phyloP scores from a whole-genome alignment of 148 eudicot species.

The Rhododendron henanense region DNA sequence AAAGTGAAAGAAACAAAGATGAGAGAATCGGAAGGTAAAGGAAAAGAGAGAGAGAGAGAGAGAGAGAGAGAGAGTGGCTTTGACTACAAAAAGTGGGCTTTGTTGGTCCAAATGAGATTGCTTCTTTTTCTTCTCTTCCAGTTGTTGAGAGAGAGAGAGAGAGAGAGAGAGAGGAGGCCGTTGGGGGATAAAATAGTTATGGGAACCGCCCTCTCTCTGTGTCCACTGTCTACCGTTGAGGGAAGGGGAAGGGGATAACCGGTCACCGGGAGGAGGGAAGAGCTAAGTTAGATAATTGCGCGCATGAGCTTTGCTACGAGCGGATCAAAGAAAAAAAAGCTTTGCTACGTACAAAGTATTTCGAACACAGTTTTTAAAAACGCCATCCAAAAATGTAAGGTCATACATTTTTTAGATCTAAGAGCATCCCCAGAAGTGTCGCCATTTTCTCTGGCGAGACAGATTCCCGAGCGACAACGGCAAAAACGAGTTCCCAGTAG shows the following conservation, averaged over 20 bases:
- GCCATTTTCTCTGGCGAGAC: too few relatives aligned
- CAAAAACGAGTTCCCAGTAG: too few relatives aligned
- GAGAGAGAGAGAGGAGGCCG: neutral
- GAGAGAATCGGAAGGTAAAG: neutral
- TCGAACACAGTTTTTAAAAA: too few relatives aligned
- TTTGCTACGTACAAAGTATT: too few relatives aligned
- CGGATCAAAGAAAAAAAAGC: too few relatives aligned
- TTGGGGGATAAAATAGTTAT: neutral
- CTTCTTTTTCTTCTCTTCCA: slow-evolving; percentile 1
- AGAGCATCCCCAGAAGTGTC: too few relatives aligned
- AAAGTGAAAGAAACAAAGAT: neutral
- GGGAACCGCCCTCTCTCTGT: neutral
- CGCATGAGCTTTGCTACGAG: too few relatives aligned
- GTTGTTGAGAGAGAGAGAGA: slow-evolving; percentile 2
- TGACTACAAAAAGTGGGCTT: neutral
- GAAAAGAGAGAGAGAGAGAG: neutral
- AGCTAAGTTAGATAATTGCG: too few relatives aligned
- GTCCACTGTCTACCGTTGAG: neutral
- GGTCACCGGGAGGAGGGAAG: neutral
- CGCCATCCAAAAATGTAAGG: too few relatives aligned
- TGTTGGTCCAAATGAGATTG: slow-evolving; percentile 6
- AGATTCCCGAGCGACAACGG: too few relatives aligned
- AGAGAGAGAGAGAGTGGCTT: neutral
- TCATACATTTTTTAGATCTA: too few relatives aligned
- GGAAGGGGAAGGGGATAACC: neutral